A percentile compares a stretch with the other conserved stretches of the same genome.
These are phyloP conservation scores for Knoxia roxburghii DNA, from an alignment of 257 asterid genomes.

Conservation along the genomic window DNA sequence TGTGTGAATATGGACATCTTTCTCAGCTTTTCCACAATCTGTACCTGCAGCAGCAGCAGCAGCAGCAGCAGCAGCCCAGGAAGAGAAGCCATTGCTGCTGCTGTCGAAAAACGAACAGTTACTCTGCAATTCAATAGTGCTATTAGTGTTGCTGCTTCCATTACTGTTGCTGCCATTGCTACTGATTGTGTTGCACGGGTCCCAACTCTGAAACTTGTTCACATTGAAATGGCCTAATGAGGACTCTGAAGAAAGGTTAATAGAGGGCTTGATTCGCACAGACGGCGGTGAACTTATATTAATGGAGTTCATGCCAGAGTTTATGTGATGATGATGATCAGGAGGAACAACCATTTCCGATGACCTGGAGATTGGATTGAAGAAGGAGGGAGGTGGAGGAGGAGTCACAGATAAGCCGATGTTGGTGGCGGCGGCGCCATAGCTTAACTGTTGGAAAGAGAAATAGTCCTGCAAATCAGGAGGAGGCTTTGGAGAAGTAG, in stretches of 20 bases:
- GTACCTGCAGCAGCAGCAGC: too few relatives aligned
- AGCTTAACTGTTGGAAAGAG: conserved; percentile 42
- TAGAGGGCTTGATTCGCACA: conserved; percentile 16
- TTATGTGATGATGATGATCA: too few relatives aligned
- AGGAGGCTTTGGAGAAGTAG: conserved; percentile 22
- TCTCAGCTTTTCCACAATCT: conserved; percentile 30
- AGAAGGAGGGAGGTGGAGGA: conserved; percentile 21
- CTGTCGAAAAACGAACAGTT: conserved; percentile 30
- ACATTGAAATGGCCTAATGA: conserved; percentile 17
- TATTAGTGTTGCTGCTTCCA: conserved; percentile 11
- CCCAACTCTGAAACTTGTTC: conserved; percentile 37
- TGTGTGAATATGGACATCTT: conserved; percentile 22
- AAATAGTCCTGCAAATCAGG: conserved; percentile 36
- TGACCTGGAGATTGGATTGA: conserved; percentile 29
- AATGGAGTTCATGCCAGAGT: too few relatives aligned
- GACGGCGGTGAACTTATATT: neutral
- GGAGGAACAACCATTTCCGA: conserved; percentile 33
- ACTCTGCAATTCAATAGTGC: conserved; percentile 26
- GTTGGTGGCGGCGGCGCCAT: too few relatives aligned
- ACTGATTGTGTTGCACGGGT: conserved; percentile 13
- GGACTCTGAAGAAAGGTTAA: conserved; percentile 9
- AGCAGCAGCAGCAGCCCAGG: conserved; percentile 36
- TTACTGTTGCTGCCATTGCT: conserved; percentile 14
- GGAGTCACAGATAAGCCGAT: conserved; percentile 41
- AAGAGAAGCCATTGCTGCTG: conserved; percentile 22